Evolutionary conservation across 75 land plant genomes (phyloP), one percentile per base, ranked within the genome.

Genomic region (Pinus tabuliformis): DNA sequence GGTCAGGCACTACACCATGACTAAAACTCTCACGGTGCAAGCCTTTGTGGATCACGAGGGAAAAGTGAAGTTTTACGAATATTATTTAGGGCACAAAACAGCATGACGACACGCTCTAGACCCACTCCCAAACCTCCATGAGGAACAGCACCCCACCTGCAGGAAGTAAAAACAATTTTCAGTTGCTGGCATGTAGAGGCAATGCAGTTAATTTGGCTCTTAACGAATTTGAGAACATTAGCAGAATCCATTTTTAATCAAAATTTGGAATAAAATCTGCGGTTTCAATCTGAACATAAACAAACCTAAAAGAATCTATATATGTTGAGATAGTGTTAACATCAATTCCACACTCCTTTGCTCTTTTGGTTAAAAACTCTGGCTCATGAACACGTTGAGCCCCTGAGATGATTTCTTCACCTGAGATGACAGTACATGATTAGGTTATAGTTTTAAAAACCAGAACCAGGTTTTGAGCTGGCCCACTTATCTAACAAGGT

Each of bases 341-440:
- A 81, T 95, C 94, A 76, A 95, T 91, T 11, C 96, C 92, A 76
- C 87, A 89, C 22, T 83, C 87, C 42, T 80, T 63, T 33, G 93
- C 93, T 37, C 90, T 91, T 22, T 64, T 73, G 21, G 80, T 68
- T 58, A 95, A 66, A 62, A 87, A 74, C 33, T 95, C 98, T 59
- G 91, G 90, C 2, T 75, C 86, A 75, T 95, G 98, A 24, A 93
- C 70, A 86, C 98, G 92, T 78, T 93, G 98, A 11, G 96, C 93
- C 11, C 98, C 98, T 17, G 98, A 95, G 3, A 95, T 93, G 28
- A 93, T 95, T 78, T 95, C 98, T 86, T 95, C 98, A 62, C 98
- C 98, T 95, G 72, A 20, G 42, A 42, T 68, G 20, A 68, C 72
- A 68, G 52, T n/a, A 68, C 6, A 39, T 20, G 3, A 42, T 62